These are phyloP conservation scores for Rhizopus delemar DNA, from an alignment of 371 early-diverging fungal genomes.

Conservation along the genomic window DNA sequence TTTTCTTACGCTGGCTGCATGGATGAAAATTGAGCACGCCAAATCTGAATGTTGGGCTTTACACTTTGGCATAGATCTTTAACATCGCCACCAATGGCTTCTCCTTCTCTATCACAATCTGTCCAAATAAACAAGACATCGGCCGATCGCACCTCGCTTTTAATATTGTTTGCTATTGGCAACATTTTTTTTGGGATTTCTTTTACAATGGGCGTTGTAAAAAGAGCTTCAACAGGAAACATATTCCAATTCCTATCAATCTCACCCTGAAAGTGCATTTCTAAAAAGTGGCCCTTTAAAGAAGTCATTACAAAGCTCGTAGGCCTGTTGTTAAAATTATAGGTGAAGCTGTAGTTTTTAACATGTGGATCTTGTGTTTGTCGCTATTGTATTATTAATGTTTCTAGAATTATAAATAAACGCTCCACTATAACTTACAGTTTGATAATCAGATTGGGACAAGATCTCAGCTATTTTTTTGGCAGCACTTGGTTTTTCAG, in stretches of 20 bases:
- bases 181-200: slow-evolving; percentile 35
- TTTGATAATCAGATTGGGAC: slow-evolving; percentile 45
- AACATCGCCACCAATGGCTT: slow-evolving; percentile 95
- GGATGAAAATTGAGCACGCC: slow-evolving; percentile 83
- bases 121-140: slow-evolving; percentile 97
- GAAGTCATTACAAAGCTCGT: slow-evolving; percentile 85
- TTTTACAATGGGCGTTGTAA: slow-evolving; percentile 38
- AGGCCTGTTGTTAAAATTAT: slow-evolving; percentile 55
- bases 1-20: slow-evolving; percentile 61
- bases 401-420: neutral
- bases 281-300: slow-evolving; percentile 79
- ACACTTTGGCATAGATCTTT: slow-evolving; percentile 62
- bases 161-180: slow-evolving; percentile 67
- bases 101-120: slow-evolving; percentile 99
- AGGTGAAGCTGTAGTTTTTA: slow-evolving; percentile 79
- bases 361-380: slow-evolving; percentile 65
- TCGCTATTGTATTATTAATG: slow-evolving; percentile 33
- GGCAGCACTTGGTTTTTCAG: slow-evolving; percentile 98
- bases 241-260: slow-evolving; percentile 63
- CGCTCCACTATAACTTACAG: slow-evolving; percentile 29
- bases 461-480: slow-evolving; percentile 87
- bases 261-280: slow-evolving; percentile 62
- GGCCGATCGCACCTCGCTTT: slow-evolving; percentile 58
- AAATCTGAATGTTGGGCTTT: slow-evolving; percentile 69
- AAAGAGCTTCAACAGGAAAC: slow-evolving; percentile 62